Conservation (phyloP, 305 asterid species). For the Fraxinus baroniana region DNA sequence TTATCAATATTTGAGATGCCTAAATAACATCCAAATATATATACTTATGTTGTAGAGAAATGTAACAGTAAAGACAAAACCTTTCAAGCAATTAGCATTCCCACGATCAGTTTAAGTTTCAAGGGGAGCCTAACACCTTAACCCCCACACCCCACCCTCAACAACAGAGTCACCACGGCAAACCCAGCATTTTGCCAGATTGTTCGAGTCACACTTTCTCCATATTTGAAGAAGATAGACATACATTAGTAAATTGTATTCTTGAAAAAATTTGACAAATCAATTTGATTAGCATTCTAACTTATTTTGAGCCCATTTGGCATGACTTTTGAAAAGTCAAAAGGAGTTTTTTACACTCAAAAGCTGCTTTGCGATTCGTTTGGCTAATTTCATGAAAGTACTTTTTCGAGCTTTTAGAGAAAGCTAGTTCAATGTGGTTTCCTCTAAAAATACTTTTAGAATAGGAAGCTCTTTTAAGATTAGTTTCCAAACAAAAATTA, state of each 20-base stretch:
- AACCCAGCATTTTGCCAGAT: neutral
- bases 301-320: neutral
- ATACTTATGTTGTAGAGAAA: neutral
- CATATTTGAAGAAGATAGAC: neutral
- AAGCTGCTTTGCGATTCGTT: neutral
- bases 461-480: neutral
- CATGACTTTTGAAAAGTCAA: neutral
- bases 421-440: neutral
- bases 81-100: neutral
- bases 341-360: neutral
- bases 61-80: neutral
- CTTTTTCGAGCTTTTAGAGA: neutral
- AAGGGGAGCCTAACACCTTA: neutral
- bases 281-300: neutral
- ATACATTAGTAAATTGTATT: neutral
- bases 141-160: neutral
- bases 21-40: neutral
- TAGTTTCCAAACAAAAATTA: neutral
- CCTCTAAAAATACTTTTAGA: neutral
- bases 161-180: neutral
- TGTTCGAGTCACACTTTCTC: neutral
- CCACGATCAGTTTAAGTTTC: neutral
- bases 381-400: neutral
- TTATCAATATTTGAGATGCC: neutral
- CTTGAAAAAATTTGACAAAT: neutral